phyloP scores from a whole-genome alignment of 1,139 yeast genomes.

The Saccharomycopsis crataegensis region DNA sequence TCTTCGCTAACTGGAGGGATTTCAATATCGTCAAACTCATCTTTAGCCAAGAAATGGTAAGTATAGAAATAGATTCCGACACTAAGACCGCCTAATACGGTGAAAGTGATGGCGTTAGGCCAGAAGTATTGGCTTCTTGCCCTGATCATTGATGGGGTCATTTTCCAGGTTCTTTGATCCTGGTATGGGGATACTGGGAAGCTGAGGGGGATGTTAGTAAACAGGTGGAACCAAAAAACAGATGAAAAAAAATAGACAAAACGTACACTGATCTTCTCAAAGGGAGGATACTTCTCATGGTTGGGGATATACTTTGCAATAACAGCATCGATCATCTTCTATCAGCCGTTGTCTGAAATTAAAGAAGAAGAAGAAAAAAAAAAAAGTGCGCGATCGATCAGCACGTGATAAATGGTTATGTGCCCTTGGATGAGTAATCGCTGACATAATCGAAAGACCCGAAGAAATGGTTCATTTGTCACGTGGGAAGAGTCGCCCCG shows the following conservation, averaged over 20 bases:
- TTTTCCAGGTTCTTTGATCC: constrained; percentile 71
- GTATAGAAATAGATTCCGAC: constrained; percentile 70
- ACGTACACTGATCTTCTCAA: constrained; percentile 13
- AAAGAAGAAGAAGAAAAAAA: no score
- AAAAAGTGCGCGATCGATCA: no score
- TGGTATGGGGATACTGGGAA: constrained; percentile 42
- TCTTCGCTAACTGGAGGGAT: constrained; percentile 83
- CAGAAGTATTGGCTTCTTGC: constrained; percentile 83
- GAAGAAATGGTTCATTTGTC: no score
- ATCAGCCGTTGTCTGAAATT: no score
- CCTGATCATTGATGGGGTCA: constrained; percentile 89
- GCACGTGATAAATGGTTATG: no score
- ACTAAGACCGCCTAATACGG: constrained; percentile 52
- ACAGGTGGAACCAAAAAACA: background rate
- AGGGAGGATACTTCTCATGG: constrained; percentile 5
- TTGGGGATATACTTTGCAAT: no score
- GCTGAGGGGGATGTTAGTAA: constrained; percentile 3
- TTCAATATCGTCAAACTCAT: constrained; percentile 86
- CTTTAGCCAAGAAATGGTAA: constrained; percentile 61
- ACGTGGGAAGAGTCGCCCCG: no score
- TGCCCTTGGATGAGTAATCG: no score
- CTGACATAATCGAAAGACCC: no score
- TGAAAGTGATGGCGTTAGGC: constrained; percentile 61
- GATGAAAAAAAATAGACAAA: background rate
- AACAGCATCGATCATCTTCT: no score